Conservation (phyloP, 1,284 basidiomycete genomes). For the Cutaneotrichosporon cavernicola region DNA sequence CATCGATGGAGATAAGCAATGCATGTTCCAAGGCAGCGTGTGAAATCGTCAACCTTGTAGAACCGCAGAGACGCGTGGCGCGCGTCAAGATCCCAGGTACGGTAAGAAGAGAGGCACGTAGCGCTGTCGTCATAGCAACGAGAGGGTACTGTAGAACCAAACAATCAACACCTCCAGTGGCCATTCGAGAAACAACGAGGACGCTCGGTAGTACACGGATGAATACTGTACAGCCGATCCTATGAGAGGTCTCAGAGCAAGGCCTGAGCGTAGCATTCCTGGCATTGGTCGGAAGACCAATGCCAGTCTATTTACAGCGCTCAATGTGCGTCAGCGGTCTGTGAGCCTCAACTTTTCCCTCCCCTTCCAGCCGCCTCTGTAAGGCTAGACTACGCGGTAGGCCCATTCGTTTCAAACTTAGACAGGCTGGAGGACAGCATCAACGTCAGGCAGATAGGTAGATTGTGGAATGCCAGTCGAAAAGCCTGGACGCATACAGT, state of each 20-base stretch:
- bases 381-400: background rate
- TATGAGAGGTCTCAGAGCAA: too few species aligned
- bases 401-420: too few species aligned
- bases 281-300: too few species aligned
- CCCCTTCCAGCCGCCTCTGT: background rate
- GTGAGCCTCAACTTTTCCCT: background rate
- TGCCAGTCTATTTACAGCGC: too few species aligned
- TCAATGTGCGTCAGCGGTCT: background rate
- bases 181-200: too few species aligned
- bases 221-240: too few species aligned
- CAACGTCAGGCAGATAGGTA: background rate
- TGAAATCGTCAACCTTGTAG: too few species aligned
- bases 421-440: background rate
- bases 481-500: background rate
- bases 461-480: background rate
- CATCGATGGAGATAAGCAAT: too few species aligned
- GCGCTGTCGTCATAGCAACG: background rate
- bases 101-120: background rate
- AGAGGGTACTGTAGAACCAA: background rate
- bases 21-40: too few species aligned
- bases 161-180: background rate
- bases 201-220: too few species aligned
- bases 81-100: background rate
- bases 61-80: background rate
- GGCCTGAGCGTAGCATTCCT: too few species aligned